phyloP scores from a whole-genome alignment of 78 protist species.

The Dictyostelium intermedium region DNA sequence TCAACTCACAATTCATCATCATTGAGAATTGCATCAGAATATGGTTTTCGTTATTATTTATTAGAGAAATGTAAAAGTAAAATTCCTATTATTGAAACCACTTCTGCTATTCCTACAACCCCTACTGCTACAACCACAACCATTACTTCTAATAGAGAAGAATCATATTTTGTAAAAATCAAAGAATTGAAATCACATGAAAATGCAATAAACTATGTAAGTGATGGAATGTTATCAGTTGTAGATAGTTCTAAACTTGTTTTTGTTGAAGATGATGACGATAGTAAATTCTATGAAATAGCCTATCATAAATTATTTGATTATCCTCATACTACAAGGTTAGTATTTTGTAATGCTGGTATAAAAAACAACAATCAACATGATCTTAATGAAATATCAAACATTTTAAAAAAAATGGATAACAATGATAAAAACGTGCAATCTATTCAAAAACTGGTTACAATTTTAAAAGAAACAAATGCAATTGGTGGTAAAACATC shows the following conservation, averaged over 20 bases:
- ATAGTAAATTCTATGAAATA: not conserved
- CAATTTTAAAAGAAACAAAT: not conserved
- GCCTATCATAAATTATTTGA: not conserved
- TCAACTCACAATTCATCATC: not conserved
- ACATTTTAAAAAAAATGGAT: not conserved
- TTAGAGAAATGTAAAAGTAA: not conserved
- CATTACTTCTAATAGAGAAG: not conserved
- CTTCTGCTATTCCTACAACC: too few relatives aligned
- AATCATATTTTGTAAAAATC: not conserved
- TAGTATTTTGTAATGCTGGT: not conserved
- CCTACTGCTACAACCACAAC: too few relatives aligned
- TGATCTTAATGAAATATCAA: not conserved
- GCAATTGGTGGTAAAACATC: not conserved
- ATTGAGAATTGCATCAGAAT: not conserved
- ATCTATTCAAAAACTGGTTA: not conserved
- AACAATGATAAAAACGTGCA: not conserved
- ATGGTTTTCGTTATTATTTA: not conserved
- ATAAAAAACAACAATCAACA: not conserved
- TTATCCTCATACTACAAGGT: not conserved
- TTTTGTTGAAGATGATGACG: not conserved
- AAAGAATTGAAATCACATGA: not conserved
- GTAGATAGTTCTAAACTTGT: not conserved
- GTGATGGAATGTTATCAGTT: conserved; percentile 1
- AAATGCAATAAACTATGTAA: not conserved
- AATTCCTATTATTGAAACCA: too few relatives aligned